These are phyloP conservation scores for Globisporangium irregulare DNA, from an alignment of 352 stramenopile species.

Conservation along the genomic window DNA sequence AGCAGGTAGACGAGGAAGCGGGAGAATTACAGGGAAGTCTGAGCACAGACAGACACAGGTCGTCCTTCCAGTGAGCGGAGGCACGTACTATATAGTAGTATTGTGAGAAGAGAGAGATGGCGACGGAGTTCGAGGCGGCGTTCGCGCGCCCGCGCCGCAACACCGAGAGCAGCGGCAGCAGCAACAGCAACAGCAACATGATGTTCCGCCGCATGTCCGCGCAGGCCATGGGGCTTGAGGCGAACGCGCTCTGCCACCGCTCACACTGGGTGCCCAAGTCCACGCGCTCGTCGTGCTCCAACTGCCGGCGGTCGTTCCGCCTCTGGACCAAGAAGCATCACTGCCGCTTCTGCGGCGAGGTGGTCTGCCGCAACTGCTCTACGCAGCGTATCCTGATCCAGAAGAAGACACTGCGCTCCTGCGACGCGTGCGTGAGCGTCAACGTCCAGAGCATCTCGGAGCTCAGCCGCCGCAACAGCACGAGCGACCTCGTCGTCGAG, in stretches of 20 bases:
- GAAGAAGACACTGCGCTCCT: slow-evolving; percentile 71
- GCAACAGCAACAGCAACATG: slow-evolving; percentile 8
- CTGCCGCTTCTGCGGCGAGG: slow-evolving; percentile 74
- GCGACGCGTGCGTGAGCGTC: slow-evolving; percentile 69
- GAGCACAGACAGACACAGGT: neutral
- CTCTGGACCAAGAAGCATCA: slow-evolving; percentile 72
- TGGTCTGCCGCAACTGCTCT: slow-evolving; percentile 74
- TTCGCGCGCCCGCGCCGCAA: slow-evolving; percentile 5
- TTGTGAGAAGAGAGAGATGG: neutral
- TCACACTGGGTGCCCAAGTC: slow-evolving; percentile 79
- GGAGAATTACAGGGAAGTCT: neutral
- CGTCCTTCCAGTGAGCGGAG: neutral
- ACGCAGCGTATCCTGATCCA: slow-evolving; percentile 69
- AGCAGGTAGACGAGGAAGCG: neutral
- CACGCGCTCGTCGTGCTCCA: slow-evolving; percentile 55
- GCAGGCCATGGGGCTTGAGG: slow-evolving; percentile 65
- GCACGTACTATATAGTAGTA: neutral
- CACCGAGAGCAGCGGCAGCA: slow-evolving; percentile 4
- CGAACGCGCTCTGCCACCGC: slow-evolving; percentile 61
- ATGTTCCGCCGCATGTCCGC: slow-evolving; percentile 62
- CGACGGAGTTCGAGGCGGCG: neutral
- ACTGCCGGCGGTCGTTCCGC: slow-evolving; percentile 60
- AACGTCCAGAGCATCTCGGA: slow-evolving; percentile 49
- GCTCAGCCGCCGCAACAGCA: slow-evolving; percentile 42
- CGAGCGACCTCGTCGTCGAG: slow-evolving; percentile 24